phyloP scores from a whole-genome alignment of 1,139 yeast species.

The Magnusiomyces sp. region DNA sequence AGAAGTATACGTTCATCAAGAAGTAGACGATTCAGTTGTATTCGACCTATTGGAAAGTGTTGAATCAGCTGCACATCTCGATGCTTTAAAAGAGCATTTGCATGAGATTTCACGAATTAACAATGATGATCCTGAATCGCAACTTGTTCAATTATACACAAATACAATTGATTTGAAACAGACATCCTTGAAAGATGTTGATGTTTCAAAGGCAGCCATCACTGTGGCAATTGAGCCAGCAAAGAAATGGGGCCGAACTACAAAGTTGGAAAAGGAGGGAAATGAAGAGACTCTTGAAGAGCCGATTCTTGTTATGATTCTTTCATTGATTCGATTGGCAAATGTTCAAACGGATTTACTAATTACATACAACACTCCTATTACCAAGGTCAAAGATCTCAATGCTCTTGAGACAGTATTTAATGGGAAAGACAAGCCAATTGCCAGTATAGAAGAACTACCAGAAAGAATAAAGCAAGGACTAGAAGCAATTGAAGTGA shows the following conservation, averaged over 20 bases:
- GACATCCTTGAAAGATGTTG: background rate
- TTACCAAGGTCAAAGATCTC: slow-evolving; percentile 17
- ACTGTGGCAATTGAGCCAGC: slow-evolving; percentile 34
- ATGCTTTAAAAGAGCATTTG: slow-evolving; percentile 36
- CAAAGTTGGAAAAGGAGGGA: slow-evolving; percentile 2
- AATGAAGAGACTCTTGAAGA: slow-evolving; percentile 2
- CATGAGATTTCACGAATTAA: slow-evolving; percentile 37
- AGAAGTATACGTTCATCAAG: slow-evolving; percentile 56
- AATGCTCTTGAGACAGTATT: slow-evolving; percentile 10
- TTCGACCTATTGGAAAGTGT: slow-evolving; percentile 13
- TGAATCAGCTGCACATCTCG: slow-evolving; percentile 25
- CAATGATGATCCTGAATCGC: slow-evolving; percentile 16
- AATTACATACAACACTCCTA: slow-evolving; percentile 51
- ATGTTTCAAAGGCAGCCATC: slow-evolving; percentile 13
- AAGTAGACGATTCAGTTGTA: slow-evolving; percentile 14
- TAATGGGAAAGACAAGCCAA: no score
- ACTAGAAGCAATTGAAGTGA: slow-evolving; percentile 21
- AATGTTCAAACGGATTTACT: slow-evolving; percentile 54
- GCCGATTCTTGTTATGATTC: slow-evolving; percentile 10
- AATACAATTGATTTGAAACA: slow-evolving; percentile 2
- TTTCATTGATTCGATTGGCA: slow-evolving; percentile 32
- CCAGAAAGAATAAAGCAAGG: no score
- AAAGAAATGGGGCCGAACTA: slow-evolving; percentile 39
- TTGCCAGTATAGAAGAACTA: no score
- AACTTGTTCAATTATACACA: slow-evolving; percentile 6